Evolutionary conservation across 106 monocot species (phyloP), one percentile per base, ranked within the genome.

Genomic region (Narthecium ossifragum): DNA sequence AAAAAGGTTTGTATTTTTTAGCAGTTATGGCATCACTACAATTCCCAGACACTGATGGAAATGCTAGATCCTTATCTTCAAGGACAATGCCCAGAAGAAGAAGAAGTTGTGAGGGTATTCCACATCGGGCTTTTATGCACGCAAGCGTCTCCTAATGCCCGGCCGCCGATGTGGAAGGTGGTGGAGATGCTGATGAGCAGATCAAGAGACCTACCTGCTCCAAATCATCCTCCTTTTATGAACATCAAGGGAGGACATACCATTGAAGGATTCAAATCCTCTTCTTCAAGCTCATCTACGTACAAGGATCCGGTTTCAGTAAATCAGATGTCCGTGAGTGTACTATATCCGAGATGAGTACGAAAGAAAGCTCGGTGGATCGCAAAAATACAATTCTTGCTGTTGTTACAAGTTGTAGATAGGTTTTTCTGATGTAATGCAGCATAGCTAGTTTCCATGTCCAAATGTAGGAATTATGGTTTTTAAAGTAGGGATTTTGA

Each of bases 81-180:
- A 69, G 69, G 62, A 3, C 31, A 69, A 18, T 80, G 69, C 72
- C 21, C 48, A n/a, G n/a, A n/a, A 0, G 73, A 59, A 25, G 72
- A 80, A 17, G 53, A 76, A 53, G 76, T 69, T 31, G 43, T 64
- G 2, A 64, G 46, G 32, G 60, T 73, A 25, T 60, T 85, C 46
- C 73, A 80, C 31, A 63, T 85, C 1, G 85, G 79, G 26, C 76
- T 85, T 8, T 55, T 82, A 12, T 82, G 77, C 32, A 60, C 72
- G 15, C 81, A 82, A 65, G 68, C 81, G 17, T 76, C 80, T 31
- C 76, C 85, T 3, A 65, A 33, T 85, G 80, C n/a, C n/a, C n/a
- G n/a, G n/a, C n/a, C n/a, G n/a, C n/a, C n/a, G n/a, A n/a, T n/a
- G n/a, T n/a, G n/a, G 76, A 73, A 76, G 62, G 80, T 85, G 18